phyloP scores from a whole-genome alignment of 1,139 yeast genomes.

The Candida glucosophila region DNA sequence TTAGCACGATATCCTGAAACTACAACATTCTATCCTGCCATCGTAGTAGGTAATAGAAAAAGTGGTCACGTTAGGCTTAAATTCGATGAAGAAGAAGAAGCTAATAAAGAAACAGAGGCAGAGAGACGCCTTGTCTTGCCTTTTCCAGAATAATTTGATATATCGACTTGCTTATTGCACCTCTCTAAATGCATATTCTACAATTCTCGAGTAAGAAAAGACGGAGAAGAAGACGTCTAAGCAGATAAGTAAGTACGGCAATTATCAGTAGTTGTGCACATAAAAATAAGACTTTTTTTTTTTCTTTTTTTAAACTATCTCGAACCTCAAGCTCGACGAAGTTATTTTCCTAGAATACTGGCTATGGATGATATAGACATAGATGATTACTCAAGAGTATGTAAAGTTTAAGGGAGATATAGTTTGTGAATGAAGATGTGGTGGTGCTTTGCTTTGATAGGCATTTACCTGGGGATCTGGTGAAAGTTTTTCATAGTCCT shows the following conservation, averaged over 20 bases:
- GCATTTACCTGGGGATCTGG: no score
- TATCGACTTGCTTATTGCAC: no score
- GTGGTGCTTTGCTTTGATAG: no score
- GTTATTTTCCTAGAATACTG: neutral
- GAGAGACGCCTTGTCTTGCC: constrained; percentile 78
- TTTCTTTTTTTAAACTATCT: no score
- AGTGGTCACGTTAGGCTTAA: constrained; percentile 72
- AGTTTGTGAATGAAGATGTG: no score
- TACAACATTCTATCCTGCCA: constrained; percentile 92
- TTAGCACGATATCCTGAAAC: constrained; percentile 96
- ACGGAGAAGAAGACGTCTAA: no score
- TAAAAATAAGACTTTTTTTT: no score
- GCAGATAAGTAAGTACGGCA: neutral
- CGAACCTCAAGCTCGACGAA: no score
- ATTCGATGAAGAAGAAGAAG: constrained; percentile 98
- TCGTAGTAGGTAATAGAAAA: constrained; percentile 70
- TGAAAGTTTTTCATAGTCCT: no score
- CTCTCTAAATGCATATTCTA: no score
- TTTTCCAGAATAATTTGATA: constrained; percentile 47
- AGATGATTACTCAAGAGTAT: constrained; percentile 47
- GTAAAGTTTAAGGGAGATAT: constrained; percentile 14
- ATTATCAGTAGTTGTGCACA: constrained; percentile 1
- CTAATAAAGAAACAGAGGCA: constrained; percentile 90
- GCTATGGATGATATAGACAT: constrained; percentile 46
- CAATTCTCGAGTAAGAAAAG: no score